Percentiles rank a stretch among this genome's conserved stretches.
Evolutionary conservation across 1,284 basidiomycete species (phyloP).

Genomic region (Phaffia rhodozyma): DNA sequence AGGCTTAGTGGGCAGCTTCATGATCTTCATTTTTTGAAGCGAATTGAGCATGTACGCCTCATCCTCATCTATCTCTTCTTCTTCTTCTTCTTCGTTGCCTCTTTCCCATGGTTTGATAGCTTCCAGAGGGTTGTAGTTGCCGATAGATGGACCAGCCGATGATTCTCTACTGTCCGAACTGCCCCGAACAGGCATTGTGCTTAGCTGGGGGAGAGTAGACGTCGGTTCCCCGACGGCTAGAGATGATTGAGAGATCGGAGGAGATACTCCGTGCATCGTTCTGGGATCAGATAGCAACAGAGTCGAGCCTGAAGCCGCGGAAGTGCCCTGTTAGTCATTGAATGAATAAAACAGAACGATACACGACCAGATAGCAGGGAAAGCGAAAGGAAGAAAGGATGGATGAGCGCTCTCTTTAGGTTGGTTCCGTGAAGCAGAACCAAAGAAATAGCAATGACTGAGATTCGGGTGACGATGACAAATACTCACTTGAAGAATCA

Average conservation of each 20-base stretch:
- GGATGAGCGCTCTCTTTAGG: too few species aligned
- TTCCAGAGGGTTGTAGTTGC: constrained; percentile 19
- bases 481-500: constrained; percentile 45
- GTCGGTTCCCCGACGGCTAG: too few species aligned
- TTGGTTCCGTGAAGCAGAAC: too few species aligned
- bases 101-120: constrained; percentile 24
- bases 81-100: constrained; percentile 21
- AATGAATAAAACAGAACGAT: neutral
- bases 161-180: neutral
- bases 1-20: constrained; percentile 15
- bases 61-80: constrained; percentile 17
- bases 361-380: neutral
- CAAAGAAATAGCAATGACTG: too few species aligned
- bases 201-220: neutral
- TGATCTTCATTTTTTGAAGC: constrained; percentile 53
- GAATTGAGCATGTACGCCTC: constrained; percentile 43
- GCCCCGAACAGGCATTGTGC: neutral
- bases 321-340: too few species aligned
- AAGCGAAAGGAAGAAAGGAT: neutral
- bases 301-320: neutral
- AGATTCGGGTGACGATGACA: too few species aligned
- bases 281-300: constrained; percentile 8
- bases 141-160: constrained; percentile 14
- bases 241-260: constrained; percentile 19
- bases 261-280: constrained; percentile 2